Conservation (phyloP, 352 stramenopile species). For the Globisporangium yorkense region DNA sequence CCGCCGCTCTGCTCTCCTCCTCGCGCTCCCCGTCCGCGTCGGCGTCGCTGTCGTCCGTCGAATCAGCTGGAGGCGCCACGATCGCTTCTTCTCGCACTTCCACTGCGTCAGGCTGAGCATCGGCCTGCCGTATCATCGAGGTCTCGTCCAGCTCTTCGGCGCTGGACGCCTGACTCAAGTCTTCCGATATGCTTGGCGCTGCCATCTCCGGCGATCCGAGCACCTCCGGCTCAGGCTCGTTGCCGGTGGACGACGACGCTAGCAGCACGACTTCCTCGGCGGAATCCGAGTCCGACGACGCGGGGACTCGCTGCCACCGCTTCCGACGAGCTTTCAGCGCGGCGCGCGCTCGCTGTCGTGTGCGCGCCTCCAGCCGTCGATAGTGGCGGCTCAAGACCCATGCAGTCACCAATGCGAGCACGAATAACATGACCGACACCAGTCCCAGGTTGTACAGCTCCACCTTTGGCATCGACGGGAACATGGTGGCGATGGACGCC, state of each 20-base stretch:
- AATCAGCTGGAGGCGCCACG: background rate
- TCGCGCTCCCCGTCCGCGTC: background rate
- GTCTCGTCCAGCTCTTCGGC: slow-evolving; percentile 1
- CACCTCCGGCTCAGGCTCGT: slow-evolving; percentile 14
- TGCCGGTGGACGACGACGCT: background rate
- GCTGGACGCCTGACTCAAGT: background rate
- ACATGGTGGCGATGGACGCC: background rate
- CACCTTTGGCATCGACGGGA: slow-evolving; percentile 1
- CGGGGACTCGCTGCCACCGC: slow-evolving; percentile 21
- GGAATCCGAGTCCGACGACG: slow-evolving; percentile 18
- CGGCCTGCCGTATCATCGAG: background rate
- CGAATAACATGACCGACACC: slow-evolving; percentile 3
- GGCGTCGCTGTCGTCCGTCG: background rate
- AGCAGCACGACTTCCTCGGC: slow-evolving; percentile 43
- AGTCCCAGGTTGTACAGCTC: slow-evolving; percentile 5
- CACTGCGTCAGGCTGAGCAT: background rate
- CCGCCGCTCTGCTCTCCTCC: background rate
- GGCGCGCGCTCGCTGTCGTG: background rate
- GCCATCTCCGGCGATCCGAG: background rate
- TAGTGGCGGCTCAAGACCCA: slow-evolving; percentile 26
- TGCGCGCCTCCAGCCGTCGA: slow-evolving; percentile 1
- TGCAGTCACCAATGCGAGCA: slow-evolving; percentile 16
- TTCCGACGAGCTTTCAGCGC: slow-evolving; percentile 16
- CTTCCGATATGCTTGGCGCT: background rate
- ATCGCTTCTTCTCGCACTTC: background rate